A percentile compares a stretch with the other conserved stretches of the same genome.
phyloP scores from a whole-genome alignment of 1,139 yeast species.

The Sugiyamaella grinbergsii region DNA sequence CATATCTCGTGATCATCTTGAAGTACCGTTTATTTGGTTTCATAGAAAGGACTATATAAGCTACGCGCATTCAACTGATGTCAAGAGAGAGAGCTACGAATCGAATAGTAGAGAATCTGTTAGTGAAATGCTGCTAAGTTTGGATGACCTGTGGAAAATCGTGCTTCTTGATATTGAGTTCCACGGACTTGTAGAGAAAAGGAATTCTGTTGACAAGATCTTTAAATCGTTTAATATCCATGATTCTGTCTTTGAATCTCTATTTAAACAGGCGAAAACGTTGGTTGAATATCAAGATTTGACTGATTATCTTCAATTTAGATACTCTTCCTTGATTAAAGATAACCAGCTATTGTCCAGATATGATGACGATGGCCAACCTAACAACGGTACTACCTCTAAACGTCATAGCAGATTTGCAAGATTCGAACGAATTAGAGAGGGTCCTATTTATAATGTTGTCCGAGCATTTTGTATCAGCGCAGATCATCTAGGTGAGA shows the following conservation, averaged over 20 bases:
- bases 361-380: slow-evolving; percentile 30
- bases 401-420: slow-evolving; percentile 75
- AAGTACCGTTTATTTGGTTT: slow-evolving; percentile 96
- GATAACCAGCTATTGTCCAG: slow-evolving; percentile 40
- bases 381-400: slow-evolving; percentile 20
- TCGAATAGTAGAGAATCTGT: slow-evolving; percentile 2
- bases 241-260: slow-evolving; percentile 63
- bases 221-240: slow-evolving; percentile 56
- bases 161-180: slow-evolving; percentile 84
- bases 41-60: slow-evolving; percentile 88
- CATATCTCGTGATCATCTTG: slow-evolving; percentile 74
- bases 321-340: slow-evolving; percentile 71
- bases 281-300: slow-evolving; percentile 87
- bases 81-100: slow-evolving; percentile 34
- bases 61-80: slow-evolving; percentile 44
- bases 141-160: slow-evolving; percentile 88
- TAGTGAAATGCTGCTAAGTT: slow-evolving; percentile 48
- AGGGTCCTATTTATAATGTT: slow-evolving; percentile 65
- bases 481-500: slow-evolving; percentile 81
- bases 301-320: slow-evolving; percentile 79
- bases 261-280: slow-evolving; percentile 57
- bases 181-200: slow-evolving; percentile 81
- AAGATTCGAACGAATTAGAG: slow-evolving; percentile 72
- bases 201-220: slow-evolving; percentile 60
- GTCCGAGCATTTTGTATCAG: slow-evolving; percentile 76